A percentile compares a stretch with the other conserved stretches of the same genome.
Conservation (phyloP, 2,329 filamentous ascomycete genomes). For the Fusarium temperatum region DNA sequence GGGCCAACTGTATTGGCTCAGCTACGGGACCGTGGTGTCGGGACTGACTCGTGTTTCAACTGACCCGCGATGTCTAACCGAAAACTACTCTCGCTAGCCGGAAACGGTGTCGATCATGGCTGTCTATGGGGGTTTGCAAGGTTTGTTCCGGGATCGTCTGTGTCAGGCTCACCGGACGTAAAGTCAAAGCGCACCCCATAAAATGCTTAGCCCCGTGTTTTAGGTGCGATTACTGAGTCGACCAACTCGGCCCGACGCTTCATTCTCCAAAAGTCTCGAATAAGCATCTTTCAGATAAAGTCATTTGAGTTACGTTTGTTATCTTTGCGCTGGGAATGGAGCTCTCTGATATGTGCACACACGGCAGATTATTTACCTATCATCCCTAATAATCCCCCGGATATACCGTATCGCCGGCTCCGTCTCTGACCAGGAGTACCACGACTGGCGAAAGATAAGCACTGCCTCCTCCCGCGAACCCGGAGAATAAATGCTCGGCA, state of each 20-base stretch:
- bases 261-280: too few species aligned
- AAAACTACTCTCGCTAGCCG: not conserved
- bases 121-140: not conserved
- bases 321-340: not conserved
- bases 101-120: not conserved
- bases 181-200: not conserved
- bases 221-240: not conserved
- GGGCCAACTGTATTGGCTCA: not conserved
- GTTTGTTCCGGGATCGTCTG: not conserved
- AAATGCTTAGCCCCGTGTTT: not conserved
- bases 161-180: not conserved
- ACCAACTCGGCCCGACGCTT: not conserved
- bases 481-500: not conserved
- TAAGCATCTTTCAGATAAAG: accelerated
- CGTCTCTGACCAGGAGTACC: constrained; percentile 22
- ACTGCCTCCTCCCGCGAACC: constrained; percentile 19
- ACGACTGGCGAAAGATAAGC: constrained; percentile 7
- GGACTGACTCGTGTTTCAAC: not conserved
- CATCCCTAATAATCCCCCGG: not conserved
- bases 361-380: not conserved
- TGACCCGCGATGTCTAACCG: not conserved
- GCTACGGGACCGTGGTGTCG: not conserved
- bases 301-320: not conserved
- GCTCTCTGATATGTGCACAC: not conserved
- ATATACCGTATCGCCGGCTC: constrained; percentile 4